Conservation (phyloP, 2,329 filamentous ascomycete genomes). For the Geosmithia morbida region DNA sequence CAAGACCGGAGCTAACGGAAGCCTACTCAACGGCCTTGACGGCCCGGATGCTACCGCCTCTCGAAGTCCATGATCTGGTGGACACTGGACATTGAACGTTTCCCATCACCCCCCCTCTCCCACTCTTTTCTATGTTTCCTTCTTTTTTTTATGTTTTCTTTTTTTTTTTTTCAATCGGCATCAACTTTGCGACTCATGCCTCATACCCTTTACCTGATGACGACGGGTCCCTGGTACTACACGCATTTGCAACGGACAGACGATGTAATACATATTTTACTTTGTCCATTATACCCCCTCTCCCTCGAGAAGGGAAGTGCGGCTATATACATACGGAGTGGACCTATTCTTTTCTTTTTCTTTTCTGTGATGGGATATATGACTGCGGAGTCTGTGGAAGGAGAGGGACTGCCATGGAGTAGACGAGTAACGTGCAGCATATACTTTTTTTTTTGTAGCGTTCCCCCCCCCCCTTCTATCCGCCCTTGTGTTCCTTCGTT, state of each 20-base stretch:
- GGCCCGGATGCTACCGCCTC: background rate
- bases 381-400: background rate
- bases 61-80: background rate
- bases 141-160: background rate
- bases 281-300: background rate
- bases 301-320: background rate
- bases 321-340: background rate
- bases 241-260: background rate
- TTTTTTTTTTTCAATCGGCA: background rate
- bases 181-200: background rate
- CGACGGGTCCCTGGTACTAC: background rate
- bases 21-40: background rate
- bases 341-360: background rate
- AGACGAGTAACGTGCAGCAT: constrained; percentile 1
- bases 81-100: background rate
- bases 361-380: background rate
- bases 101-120: background rate
- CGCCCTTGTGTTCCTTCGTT: background rate
- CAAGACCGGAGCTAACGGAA: background rate
- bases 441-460: background rate
- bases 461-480: background rate
- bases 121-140: background rate
- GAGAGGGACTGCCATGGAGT: background rate
- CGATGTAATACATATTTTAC: background rate
- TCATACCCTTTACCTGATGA: background rate